Percentiles rank a stretch among this genome's conserved stretches.
Conservation (phyloP, 345 rosid species). For the Raphanus raphanistrum region DNA sequence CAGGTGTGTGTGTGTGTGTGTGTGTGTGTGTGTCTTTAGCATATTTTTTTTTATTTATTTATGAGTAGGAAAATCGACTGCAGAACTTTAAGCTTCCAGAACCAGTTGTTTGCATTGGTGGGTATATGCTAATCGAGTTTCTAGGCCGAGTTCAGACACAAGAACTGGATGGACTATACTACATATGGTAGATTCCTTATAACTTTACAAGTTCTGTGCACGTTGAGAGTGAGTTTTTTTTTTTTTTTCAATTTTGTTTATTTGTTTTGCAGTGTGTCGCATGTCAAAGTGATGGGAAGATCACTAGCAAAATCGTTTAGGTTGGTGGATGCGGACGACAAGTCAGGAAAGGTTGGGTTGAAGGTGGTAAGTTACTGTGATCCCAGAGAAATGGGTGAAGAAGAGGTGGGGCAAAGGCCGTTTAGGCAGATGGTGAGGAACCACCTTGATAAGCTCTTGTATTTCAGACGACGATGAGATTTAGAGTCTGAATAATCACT, state of each 20-base stretch:
- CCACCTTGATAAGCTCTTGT: slow-evolving; percentile 48
- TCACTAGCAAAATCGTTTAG: slow-evolving; percentile 56
- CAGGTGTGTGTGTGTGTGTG: background rate
- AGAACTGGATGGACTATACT: slow-evolving; percentile 50
- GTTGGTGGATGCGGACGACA: slow-evolving; percentile 43
- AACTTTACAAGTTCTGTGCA: background rate
- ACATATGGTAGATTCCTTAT: background rate
- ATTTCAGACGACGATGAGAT: background rate
- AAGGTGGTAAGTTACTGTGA: slow-evolving; percentile 45
- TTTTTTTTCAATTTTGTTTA: background rate
- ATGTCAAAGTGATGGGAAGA: slow-evolving; percentile 66
- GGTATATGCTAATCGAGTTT: slow-evolving; percentile 73
- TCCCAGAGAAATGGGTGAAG: slow-evolving; percentile 33
- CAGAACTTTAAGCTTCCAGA: slow-evolving; percentile 84
- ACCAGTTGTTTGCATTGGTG: slow-evolving; percentile 83
- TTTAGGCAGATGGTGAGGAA: slow-evolving; percentile 19
- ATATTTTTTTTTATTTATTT: background rate
- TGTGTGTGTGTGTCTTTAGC: background rate
- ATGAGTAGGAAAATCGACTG: slow-evolving; percentile 60
- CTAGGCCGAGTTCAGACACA: slow-evolving; percentile 85
- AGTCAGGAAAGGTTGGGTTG: slow-evolving; percentile 49
- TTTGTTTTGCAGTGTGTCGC: slow-evolving; percentile 50
- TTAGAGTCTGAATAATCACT: background rate
- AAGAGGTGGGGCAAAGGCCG: background rate
- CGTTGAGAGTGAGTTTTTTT: background rate